These are phyloP conservation scores for Arctium minus DNA, from an alignment of 129 eudicot species.

Conservation along the genomic window DNA sequence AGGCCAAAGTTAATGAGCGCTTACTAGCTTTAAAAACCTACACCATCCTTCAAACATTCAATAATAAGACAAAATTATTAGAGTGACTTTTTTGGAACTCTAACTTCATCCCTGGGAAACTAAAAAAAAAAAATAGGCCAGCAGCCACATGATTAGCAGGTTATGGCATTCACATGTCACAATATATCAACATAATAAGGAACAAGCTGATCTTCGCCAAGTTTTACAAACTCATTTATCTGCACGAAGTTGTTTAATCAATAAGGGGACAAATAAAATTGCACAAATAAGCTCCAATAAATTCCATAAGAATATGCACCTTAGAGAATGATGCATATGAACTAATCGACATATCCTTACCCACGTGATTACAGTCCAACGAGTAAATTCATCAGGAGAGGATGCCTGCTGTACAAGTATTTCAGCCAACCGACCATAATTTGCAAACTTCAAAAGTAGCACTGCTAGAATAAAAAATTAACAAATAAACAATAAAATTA, in stretches of 20 bases:
- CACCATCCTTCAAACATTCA: neutral
- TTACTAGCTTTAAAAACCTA: neutral
- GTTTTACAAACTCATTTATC: conserved; percentile 94
- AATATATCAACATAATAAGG: conserved; percentile 93
- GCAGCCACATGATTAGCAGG: conserved; percentile 1
- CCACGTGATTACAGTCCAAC: conserved; percentile 97
- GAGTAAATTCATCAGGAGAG: conserved; percentile 89
- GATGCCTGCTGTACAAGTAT: conserved; percentile 94
- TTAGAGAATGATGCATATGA: neutral
- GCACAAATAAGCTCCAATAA: neutral
- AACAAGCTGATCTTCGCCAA: conserved; percentile 98
- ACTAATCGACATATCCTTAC: conserved; percentile 32
- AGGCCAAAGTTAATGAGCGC: neutral
- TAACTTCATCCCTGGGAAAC: neutral
- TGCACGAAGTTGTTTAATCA: conserved; percentile 33
- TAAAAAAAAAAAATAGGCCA: neutral
- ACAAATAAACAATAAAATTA: conserved; percentile 6
- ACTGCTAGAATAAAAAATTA: conserved; percentile 1
- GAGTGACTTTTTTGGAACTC: neutral
- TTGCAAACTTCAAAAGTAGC: conserved; percentile 87
- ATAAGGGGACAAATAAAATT: neutral
- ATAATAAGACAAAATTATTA: neutral
- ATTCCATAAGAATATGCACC: neutral
- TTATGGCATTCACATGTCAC: neutral
- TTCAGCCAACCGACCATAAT: conserved; percentile 99